Conservation (phyloP, 371 early-diverging fungal species). For the Lichtheimia ramosa region DNA sequence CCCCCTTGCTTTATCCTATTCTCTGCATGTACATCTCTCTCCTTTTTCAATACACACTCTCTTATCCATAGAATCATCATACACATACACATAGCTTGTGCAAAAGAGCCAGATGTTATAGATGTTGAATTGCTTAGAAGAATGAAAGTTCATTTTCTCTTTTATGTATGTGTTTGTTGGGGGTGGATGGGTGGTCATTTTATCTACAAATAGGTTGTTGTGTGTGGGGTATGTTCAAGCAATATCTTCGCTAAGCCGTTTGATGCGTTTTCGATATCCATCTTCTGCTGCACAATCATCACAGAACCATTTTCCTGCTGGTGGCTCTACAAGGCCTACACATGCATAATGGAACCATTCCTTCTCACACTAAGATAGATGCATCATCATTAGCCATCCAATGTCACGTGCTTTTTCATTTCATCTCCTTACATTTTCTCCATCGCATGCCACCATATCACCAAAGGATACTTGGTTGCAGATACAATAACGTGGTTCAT, state of each 20-base stretch:
- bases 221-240: conserved; percentile 2
- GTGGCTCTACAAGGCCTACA: conserved; percentile 81
- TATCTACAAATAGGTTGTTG: background rate
- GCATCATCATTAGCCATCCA: background rate
- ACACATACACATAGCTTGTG: no score
- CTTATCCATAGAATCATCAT: no score
- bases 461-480: conserved; percentile 96
- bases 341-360: conserved; percentile 98
- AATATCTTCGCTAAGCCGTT: conserved; percentile 18
- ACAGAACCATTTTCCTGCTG: conserved; percentile 95
- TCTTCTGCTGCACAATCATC: conserved; percentile 52
- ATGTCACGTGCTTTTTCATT: background rate
- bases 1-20: no score
- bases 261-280: conserved; percentile 29
- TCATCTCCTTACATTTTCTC: conserved; percentile 66
- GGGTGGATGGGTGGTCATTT: background rate
- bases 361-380: conserved; percentile 75
- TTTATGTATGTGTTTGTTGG: conserved; percentile 2
- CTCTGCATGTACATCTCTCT: no score
- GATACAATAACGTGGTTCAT: conserved; percentile 94
- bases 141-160: no score
- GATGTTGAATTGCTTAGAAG: no score
- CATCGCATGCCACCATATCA: conserved; percentile 98
- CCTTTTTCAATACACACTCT: no score
- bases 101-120: no score